Evolutionary conservation across 108 stramenopile species (phyloP).

Genomic region (Chaetoceros tenuissimus): DNA sequence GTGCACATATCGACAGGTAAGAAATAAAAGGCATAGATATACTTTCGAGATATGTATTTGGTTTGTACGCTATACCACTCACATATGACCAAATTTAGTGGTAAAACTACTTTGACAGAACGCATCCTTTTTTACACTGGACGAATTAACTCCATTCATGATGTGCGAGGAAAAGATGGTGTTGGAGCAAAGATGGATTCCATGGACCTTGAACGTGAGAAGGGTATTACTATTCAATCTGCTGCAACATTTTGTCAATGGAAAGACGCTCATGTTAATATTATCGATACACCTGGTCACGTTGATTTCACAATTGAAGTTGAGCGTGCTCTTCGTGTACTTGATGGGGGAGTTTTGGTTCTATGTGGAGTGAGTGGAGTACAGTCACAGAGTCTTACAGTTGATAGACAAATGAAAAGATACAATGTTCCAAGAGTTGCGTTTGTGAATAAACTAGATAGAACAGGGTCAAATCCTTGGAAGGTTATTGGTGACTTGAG

Average conservation of each 20-base stretch:
- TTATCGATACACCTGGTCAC: slow-evolving; percentile 99
- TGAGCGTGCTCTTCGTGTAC: slow-evolving; percentile 96
- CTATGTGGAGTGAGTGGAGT: slow-evolving; percentile 98
- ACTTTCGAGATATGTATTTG: no score
- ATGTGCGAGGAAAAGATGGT: slow-evolving; percentile 95
- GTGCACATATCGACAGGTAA: slow-evolving; percentile 95
- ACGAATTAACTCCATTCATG: slow-evolving; percentile 93
- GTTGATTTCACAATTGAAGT: slow-evolving; percentile 96
- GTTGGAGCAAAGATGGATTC: slow-evolving; percentile 99
- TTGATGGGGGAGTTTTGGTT: slow-evolving; percentile 96
- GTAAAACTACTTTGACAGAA: slow-evolving; percentile 99
- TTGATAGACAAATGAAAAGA: slow-evolving; percentile 99
- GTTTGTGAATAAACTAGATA: slow-evolving; percentile 99
- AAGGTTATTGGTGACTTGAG: slow-evolving; percentile 82
- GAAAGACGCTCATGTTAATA: slow-evolving; percentile 95
- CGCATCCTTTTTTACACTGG: slow-evolving; percentile 99
- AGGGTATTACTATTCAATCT: slow-evolving; percentile 98
- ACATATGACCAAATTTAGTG: slow-evolving; percentile 23
- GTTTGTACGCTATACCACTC: neutral
- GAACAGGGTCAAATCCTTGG: slow-evolving; percentile 90
- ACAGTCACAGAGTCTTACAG: slow-evolving; percentile 97
- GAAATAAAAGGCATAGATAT: no score
- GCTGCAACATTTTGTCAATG: slow-evolving; percentile 98
- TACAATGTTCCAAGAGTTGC: slow-evolving; percentile 98
- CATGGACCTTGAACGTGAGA: slow-evolving; percentile 99